phyloP scores from a whole-genome alignment of 371 early-diverging fungal species.

The Umbelopsis sp. region DNA sequence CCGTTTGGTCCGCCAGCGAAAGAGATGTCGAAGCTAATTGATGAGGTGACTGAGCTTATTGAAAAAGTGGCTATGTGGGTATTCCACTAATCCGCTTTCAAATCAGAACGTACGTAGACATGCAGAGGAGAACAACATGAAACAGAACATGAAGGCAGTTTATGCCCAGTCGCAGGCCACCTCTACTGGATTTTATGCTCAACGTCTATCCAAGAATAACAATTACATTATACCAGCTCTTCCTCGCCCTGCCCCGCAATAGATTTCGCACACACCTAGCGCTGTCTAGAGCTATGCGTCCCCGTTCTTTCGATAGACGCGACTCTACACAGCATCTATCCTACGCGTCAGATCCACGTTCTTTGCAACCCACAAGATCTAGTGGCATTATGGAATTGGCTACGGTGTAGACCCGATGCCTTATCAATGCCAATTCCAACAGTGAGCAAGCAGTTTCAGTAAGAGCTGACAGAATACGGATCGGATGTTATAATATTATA shows the following conservation, averaged over 20 bases:
- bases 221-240: constrained; percentile 33
- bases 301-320: too few relatives aligned
- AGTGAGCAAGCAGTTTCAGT: too few relatives aligned
- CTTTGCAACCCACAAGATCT: too few relatives aligned
- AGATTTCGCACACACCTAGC: too few relatives aligned
- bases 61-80: neutral
- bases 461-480: too few relatives aligned
- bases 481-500: too few relatives aligned
- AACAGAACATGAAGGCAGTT: constrained; percentile 26
- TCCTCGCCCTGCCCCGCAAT: constrained; percentile 15
- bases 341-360: too few relatives aligned
- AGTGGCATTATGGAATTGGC: too few relatives aligned
- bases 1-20: constrained; percentile 11
- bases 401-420: too few relatives aligned
- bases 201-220: constrained; percentile 24
- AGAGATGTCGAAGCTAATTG: constrained; percentile 11
- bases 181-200: constrained; percentile 26
- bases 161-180: constrained; percentile 23
- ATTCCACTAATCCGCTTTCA: neutral
- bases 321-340: too few relatives aligned
- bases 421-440: too few relatives aligned
- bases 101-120: constrained; percentile 25
- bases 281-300: too few relatives aligned
- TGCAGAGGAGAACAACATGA: constrained; percentile 27
- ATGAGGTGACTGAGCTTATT: neutral